Evolutionary conservation across 306 rosid genomes (phyloP).

Genomic region (Corylus heterophylla): DNA sequence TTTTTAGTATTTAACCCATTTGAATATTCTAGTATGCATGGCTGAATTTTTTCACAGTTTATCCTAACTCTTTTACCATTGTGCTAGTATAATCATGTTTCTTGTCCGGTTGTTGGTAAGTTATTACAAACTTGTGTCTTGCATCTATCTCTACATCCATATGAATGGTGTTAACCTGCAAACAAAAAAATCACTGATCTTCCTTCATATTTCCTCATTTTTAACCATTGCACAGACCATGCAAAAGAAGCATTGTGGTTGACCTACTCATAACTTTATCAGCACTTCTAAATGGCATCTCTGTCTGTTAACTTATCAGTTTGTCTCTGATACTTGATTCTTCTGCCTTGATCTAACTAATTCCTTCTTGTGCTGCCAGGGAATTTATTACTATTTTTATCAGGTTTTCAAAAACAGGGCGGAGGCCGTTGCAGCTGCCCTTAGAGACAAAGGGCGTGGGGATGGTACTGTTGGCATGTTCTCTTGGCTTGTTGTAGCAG

Average conservation of each 20-base stretch:
- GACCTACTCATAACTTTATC: neutral
- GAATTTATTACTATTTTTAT: slow-evolving; percentile 80
- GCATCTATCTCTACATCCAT: neutral
- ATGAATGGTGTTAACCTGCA: neutral
- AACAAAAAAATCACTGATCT: neutral
- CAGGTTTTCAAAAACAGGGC: slow-evolving; percentile 86
- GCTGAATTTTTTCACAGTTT: too few relatives aligned
- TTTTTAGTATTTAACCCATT: too few relatives aligned
- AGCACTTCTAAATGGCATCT: neutral
- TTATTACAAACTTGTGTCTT: neutral
- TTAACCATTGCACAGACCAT: neutral
- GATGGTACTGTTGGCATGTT: slow-evolving; percentile 86
- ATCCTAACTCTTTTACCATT: too few relatives aligned
- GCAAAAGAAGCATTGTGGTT: slow-evolving; percentile 1
- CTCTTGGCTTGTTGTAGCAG: slow-evolving; percentile 86
- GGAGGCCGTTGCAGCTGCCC: slow-evolving; percentile 69
- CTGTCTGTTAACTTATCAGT: neutral
- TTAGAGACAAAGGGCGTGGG: slow-evolving; percentile 58
- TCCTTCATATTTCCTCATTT: neutral
- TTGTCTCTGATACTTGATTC: slow-evolving; percentile 1
- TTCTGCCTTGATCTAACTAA: slow-evolving; percentile 9
- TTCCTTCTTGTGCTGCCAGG: slow-evolving; percentile 44
- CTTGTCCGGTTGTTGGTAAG: neutral
- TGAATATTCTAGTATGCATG: too few relatives aligned
- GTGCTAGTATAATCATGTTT: neutral